phyloP scores from a whole-genome alignment of 1,139 yeast genomes.

The Yarrowia galli region DNA sequence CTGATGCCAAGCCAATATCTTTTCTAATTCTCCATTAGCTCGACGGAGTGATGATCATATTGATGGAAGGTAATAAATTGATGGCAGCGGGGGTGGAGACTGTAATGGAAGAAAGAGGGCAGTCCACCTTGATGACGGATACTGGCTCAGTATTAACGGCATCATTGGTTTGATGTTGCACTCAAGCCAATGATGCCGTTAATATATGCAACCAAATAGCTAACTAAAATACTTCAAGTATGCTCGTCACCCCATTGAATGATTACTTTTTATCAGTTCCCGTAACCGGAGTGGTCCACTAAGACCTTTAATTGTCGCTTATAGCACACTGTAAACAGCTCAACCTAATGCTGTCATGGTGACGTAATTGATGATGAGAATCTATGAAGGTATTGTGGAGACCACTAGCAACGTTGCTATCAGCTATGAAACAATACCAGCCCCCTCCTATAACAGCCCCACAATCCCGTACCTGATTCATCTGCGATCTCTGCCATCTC shows the following conservation, averaged over 20 bases:
- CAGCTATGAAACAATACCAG: background rate
- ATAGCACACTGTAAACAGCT: background rate
- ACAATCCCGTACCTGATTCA: background rate
- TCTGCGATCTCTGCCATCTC: background rate
- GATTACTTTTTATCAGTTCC: background rate
- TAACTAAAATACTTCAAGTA: background rate
- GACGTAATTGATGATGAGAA: background rate
- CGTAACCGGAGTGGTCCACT: background rate
- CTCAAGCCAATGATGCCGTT: background rate
- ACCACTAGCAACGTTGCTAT: background rate
- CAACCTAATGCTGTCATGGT: background rate
- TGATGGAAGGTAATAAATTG: background rate
- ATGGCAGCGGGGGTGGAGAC: background rate
- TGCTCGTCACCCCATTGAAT: background rate
- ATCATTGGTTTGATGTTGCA: no score
- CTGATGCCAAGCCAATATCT: conserved; percentile 3
- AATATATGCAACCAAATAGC: background rate
- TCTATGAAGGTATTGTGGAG: background rate
- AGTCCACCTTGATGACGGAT: no score
- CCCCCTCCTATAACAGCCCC: background rate
- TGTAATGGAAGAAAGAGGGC: background rate
- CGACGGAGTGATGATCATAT: conserved; percentile 14
- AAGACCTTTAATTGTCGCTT: background rate
- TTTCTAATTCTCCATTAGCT: conserved; percentile 9
- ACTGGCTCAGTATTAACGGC: no score